A percentile compares a stretch with the other conserved stretches of the same genome.
Conservation (phyloP, 192 early-diverging fungal genomes). For the Backusella sp. region DNA sequence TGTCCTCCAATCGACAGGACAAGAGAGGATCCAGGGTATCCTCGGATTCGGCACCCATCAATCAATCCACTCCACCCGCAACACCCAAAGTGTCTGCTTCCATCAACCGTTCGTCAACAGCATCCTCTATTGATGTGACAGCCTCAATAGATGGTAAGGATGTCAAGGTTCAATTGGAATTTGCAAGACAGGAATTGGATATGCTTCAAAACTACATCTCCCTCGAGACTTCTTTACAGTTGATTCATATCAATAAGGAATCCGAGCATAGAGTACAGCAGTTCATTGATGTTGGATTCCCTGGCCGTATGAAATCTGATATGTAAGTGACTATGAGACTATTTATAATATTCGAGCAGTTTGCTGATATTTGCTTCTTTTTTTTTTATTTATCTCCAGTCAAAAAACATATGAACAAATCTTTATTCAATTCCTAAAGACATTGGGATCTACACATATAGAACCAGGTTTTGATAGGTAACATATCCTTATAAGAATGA, state of each 20-base stretch:
- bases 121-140: constrained; percentile 21
- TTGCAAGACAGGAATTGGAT: constrained; percentile 49
- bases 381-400: constrained; percentile 33
- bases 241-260: constrained; percentile 91
- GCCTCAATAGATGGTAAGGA: constrained; percentile 40
- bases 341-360: not conserved
- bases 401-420: constrained; percentile 74
- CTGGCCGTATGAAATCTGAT: constrained; percentile 54
- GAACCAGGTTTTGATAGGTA: constrained; percentile 64
- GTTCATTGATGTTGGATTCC: constrained; percentile 56
- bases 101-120: not conserved
- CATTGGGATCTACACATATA: constrained; percentile 73
- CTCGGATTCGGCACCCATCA: not conserved
- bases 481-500: not conserved
- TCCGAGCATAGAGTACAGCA: constrained; percentile 56
- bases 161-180: constrained; percentile 54
- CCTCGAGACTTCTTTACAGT: constrained; percentile 79
- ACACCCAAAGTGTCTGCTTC: constrained; percentile 13
- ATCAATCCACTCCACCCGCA: constrained; percentile 21
- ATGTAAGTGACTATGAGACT: constrained; percentile 45
- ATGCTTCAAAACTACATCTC: constrained; percentile 64
- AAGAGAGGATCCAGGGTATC: not conserved
- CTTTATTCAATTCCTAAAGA: constrained; percentile 71
- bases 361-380: not conserved
- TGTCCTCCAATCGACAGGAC: not conserved